phyloP scores from a whole-genome alignment of 192 early-diverging fungal species.

The Coemansia sp. region DNA sequence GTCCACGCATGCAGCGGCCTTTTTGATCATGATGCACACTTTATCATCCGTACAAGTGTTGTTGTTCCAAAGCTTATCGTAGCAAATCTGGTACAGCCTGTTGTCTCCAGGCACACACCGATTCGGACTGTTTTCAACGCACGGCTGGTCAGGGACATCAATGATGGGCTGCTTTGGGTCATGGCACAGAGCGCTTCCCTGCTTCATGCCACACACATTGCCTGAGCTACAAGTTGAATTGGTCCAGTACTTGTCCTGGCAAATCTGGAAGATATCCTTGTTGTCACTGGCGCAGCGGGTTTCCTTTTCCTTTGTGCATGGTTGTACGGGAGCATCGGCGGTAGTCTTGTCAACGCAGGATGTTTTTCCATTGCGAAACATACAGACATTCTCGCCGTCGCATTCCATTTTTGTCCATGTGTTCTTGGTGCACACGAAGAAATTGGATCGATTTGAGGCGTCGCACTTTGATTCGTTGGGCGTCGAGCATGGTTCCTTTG shows the following conservation, averaged over 20 bases:
- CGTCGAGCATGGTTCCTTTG: constrained; percentile 21
- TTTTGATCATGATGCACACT: constrained; percentile 27
- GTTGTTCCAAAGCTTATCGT: constrained; percentile 34
- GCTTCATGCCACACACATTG: constrained; percentile 37
- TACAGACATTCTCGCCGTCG: constrained; percentile 36
- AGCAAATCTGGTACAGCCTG: constrained; percentile 37
- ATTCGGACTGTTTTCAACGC: constrained; percentile 16
- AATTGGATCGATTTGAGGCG: constrained; percentile 13
- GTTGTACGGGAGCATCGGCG: constrained; percentile 27
- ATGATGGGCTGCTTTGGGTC: constrained; percentile 31
- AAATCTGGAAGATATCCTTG: constrained; percentile 33
- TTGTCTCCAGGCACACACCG: constrained; percentile 23
- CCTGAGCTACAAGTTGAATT: constrained; percentile 35
- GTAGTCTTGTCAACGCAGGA: constrained; percentile 28
- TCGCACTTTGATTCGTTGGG: constrained; percentile 45
- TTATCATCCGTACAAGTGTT: constrained; percentile 31
- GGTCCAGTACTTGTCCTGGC: constrained; percentile 42
- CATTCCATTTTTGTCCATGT: constrained; percentile 43
- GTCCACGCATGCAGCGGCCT: constrained; percentile 29
- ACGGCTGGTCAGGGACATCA: constrained; percentile 40
- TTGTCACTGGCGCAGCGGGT: constrained; percentile 33
- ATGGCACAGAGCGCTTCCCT: constrained; percentile 31
- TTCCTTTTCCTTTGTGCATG: constrained; percentile 21
- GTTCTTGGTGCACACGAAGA: constrained; percentile 33
- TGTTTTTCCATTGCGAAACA: constrained; percentile 24